Evolutionary conservation across 768 basidiomycete genomes (phyloP).

Genomic region (Lactarius tabidus): DNA sequence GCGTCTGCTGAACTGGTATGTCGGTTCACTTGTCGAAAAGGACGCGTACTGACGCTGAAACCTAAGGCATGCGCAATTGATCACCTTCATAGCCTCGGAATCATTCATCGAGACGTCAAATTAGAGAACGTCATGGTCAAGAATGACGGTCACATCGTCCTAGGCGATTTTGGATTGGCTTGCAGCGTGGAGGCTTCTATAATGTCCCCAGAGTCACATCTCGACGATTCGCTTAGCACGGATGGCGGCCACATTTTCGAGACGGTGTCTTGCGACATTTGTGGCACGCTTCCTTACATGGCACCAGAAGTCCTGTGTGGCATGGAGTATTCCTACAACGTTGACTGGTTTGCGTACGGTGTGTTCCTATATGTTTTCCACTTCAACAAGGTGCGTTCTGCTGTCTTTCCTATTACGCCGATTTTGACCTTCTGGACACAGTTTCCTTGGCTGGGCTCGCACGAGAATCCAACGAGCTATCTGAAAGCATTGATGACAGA

Average conservation of each 20-base stretch:
- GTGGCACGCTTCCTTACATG: slow-evolving; percentile 23
- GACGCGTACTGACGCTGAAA: background rate
- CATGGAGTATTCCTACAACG: slow-evolving; percentile 19
- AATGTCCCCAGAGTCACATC: background rate
- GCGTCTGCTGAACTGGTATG: slow-evolving; percentile 38
- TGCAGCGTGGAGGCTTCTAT: slow-evolving; percentile 11
- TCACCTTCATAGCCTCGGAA: slow-evolving; percentile 85
- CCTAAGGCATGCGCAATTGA: slow-evolving; percentile 56
- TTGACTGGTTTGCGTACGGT: slow-evolving; percentile 25
- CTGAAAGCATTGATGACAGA: slow-evolving; percentile 16
- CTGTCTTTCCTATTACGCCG: background rate
- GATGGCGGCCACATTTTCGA: background rate
- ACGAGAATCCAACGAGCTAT: slow-evolving; percentile 15
- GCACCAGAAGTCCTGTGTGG: slow-evolving; percentile 22
- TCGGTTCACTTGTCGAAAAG: background rate
- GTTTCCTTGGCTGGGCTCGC: slow-evolving; percentile 22
- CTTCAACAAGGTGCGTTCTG: slow-evolving; percentile 10
- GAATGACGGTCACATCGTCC: slow-evolving; percentile 82
- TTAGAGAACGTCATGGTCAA: slow-evolving; percentile 91
- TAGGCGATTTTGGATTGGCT: slow-evolving; percentile 77
- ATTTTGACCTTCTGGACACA: background rate
- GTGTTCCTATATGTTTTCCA: slow-evolving; percentile 22
- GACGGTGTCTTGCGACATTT: slow-evolving; percentile 7
- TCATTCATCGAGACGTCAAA: slow-evolving; percentile 96
- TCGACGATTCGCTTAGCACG: background rate